A percentile compares a stretch with the other conserved stretches of the same genome.
These are phyloP conservation scores for Phallus indusiatus DNA, from an alignment of 768 basidiomycete species.

Conservation along the genomic window DNA sequence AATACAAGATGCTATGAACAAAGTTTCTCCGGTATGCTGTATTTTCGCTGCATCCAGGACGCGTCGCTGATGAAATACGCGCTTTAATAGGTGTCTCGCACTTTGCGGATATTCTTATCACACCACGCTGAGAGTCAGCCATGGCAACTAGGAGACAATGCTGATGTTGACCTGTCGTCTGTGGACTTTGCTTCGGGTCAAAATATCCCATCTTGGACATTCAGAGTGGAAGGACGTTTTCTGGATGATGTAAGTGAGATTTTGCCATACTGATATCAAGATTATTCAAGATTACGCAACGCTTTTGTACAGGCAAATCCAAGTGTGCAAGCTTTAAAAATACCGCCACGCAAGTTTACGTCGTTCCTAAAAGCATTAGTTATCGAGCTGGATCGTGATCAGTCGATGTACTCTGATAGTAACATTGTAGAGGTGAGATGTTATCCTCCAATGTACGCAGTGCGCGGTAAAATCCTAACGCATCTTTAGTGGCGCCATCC, in stretches of 20 bases:
- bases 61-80: background rate
- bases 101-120: slow-evolving; percentile 75
- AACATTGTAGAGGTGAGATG: slow-evolving; percentile 78
- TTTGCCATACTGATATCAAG: background rate
- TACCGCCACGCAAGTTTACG: slow-evolving; percentile 68
- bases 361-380: slow-evolving; percentile 76
- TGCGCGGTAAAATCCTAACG: slow-evolving; percentile 27
- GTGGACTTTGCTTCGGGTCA: slow-evolving; percentile 73
- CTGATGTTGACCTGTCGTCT: slow-evolving; percentile 24
- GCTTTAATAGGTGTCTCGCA: slow-evolving; percentile 59
- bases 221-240: slow-evolving; percentile 81
- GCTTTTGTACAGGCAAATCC: background rate
- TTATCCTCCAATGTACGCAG: slow-evolving; percentile 40
- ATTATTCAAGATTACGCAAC: slow-evolving; percentile 2
- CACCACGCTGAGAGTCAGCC: slow-evolving; percentile 79
- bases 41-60: background rate
- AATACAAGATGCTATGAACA: slow-evolving; percentile 78
- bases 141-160: slow-evolving; percentile 58
- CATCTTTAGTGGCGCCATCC: slow-evolving; percentile 24
- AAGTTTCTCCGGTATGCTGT: slow-evolving; percentile 54
- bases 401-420: slow-evolving; percentile 67
- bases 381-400: slow-evolving; percentile 81
- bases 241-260: slow-evolving; percentile 26
- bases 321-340: slow-evolving; percentile 16
- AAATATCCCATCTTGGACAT: slow-evolving; percentile 81